Base-by-base conservation (phyloP, 805 yeast genomes). In the Candida jianshihensis region DNA sequence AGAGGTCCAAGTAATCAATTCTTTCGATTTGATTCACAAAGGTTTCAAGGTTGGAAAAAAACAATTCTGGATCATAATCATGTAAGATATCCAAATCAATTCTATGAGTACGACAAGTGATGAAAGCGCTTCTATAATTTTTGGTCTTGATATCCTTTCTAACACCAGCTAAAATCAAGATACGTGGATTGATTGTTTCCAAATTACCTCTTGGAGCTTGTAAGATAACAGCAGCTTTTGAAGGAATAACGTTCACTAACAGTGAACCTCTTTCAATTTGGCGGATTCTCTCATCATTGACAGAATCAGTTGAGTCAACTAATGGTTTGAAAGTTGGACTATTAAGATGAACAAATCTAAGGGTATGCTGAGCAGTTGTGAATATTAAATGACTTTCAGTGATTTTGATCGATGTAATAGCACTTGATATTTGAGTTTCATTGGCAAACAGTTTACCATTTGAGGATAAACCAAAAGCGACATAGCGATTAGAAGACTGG, bases 121-220 rank as follows among this genome's bases (percentile, higher is more conserved):
- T 47, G 49, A 90, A 88, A 0, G 98, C 98, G n/a, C 68, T 68
- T 32, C 61, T 64, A 51, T 81, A 92, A 25, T 75, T 63, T 39
- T 60, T 66, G 1, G 65, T 61, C 24, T 70, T 65, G 42, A 92
- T 86, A 46, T 71, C 70, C 24, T 71, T 66, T 46, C 98, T 73
- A 19, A 92, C 94, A 17, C 81, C 92, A 11, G 84, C 72, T 27
- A 92, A 63, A 4, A 90, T 95, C 82, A 92, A 78, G 31, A 92
- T 83, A 57, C 98, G 72, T 12, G 99, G 98, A 51, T 77, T 80
- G 15, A 92, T 83, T 0, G 97, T 88, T 59, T 92, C 99, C 47
- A 92, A 64, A 52, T 92, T 92, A 42, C 99, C 99, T 56, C 99
- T 74, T 40, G 95, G 95, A 5, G 96, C 96, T 58, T 92, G 96